Conservation (phyloP, 2,329 filamentous ascomycete genomes). For the Exophiala sp. region DNA sequence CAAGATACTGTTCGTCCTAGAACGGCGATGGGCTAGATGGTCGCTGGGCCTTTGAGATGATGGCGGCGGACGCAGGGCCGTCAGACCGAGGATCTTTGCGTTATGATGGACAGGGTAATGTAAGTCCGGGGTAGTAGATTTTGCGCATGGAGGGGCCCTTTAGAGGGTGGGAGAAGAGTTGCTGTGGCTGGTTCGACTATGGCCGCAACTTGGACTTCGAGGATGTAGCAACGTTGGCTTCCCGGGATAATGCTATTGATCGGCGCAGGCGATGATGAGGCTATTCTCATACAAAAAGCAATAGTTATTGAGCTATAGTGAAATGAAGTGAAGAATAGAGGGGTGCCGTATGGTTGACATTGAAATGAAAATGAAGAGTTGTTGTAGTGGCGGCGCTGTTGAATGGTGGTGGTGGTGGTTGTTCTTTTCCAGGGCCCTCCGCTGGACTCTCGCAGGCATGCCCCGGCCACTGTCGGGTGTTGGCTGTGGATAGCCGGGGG, state of each 20-base stretch:
- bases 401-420: background rate
- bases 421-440: background rate
- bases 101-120: background rate
- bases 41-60: slow-evolving; percentile 7
- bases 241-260: background rate
- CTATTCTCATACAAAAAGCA: background rate
- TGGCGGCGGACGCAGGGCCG: slow-evolving; percentile 9
- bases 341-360: background rate
- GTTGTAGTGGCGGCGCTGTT: background rate
- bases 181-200: background rate
- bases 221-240: background rate
- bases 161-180: background rate
- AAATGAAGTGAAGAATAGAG: background rate
- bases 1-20: slow-evolving; percentile 18
- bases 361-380: background rate
- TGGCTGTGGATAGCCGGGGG: background rate
- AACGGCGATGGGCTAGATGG: slow-evolving; percentile 13
- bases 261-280: background rate
- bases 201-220: background rate
- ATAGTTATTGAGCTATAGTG: background rate
- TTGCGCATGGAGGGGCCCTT: background rate
- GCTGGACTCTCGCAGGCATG: background rate
- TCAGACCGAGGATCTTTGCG: slow-evolving; percentile 13
- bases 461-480: background rate
- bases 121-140: slow-evolving; percentile 5